Percentiles rank a stretch among this genome's conserved stretches.
These are phyloP conservation scores for Pleurotus citrinopileatus DNA, from an alignment of 768 basidiomycete genomes.

Conservation along the genomic window DNA sequence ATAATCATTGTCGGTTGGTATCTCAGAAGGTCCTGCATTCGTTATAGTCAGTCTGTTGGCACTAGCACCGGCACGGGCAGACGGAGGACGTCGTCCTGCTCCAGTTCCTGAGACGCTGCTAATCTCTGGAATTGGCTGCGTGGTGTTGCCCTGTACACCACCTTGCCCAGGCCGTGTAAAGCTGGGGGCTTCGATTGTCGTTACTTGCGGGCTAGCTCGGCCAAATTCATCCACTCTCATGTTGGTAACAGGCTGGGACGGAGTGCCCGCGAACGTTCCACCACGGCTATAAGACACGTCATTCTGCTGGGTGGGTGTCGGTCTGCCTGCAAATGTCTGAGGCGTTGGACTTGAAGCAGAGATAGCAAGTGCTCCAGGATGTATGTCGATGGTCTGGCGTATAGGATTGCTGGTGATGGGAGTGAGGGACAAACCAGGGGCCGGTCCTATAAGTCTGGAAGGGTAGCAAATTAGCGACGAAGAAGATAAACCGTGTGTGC, in stretches of 20 bases:
- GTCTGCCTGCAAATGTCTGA: background rate
- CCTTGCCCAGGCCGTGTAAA: background rate
- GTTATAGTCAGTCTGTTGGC: slow-evolving; percentile 37
- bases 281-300: slow-evolving; percentile 11
- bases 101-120: slow-evolving; percentile 7
- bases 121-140: slow-evolving; percentile 2
- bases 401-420: slow-evolving; percentile 15
- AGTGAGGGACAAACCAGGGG: slow-evolving; percentile 42
- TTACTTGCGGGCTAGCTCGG: slow-evolving; percentile 1
- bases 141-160: background rate
- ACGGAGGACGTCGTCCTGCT: slow-evolving; percentile 21
- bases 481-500: slow-evolving; percentile 20
- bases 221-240: slow-evolving; percentile 4
- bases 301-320: slow-evolving; percentile 3
- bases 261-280: background rate
- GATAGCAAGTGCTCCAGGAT: background rate
- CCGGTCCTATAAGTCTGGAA: slow-evolving; percentile 44
- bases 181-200: background rate
- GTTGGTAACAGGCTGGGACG: background rate
- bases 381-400: background rate
- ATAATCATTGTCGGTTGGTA: slow-evolving; percentile 21
- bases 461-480: slow-evolving; percentile 6
- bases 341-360: background rate
- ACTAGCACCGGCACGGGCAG: slow-evolving; percentile 21
- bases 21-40: slow-evolving; percentile 31